Conservation (phyloP, 2,329 filamentous ascomycete species). For the Tolypocladium inflatum region DNA sequence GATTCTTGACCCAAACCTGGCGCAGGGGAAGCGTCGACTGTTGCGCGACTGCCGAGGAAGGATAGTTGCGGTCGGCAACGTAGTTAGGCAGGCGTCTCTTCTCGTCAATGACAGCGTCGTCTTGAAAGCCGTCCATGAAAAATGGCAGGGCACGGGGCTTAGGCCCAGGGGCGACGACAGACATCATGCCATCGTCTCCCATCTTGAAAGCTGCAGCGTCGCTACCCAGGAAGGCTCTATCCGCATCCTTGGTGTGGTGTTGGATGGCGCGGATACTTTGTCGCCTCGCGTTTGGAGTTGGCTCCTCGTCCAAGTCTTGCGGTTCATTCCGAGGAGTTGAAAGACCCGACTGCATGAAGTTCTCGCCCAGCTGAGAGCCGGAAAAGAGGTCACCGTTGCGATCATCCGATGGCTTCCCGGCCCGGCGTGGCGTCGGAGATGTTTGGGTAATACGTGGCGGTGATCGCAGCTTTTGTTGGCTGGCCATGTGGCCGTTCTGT, state of each 20-base stretch:
- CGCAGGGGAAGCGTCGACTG: neutral
- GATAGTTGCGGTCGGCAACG: conserved; percentile 3
- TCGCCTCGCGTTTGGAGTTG: conserved; percentile 3
- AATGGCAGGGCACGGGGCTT: conserved; percentile 12
- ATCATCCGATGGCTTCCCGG: conserved; percentile 7
- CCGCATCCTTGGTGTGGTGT: neutral
- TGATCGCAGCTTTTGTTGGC: conserved; percentile 12
- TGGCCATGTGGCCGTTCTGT: conserved; percentile 11
- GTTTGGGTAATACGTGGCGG: conserved; percentile 9
- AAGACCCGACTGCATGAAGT: conserved; percentile 28
- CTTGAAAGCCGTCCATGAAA: conserved; percentile 24
- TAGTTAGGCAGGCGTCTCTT: conserved; percentile 9
- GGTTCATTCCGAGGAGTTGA: conserved; percentile 25
- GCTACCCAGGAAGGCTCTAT: conserved; percentile 1
- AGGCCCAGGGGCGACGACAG: conserved; percentile 17
- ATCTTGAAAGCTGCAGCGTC: conserved; percentile 19
- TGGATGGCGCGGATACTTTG: neutral
- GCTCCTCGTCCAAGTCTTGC: conserved; percentile 5
- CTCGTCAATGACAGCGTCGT: conserved; percentile 9
- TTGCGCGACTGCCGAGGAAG: neutral
- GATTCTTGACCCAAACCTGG: conserved; percentile 1
- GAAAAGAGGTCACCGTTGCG: conserved; percentile 20
- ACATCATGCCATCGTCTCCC: conserved; percentile 27
- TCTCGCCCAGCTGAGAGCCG: conserved; percentile 28
- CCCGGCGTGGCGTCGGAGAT: conserved; percentile 9